These are phyloP conservation scores for Thelonectria rubi DNA, from an alignment of 2,329 filamentous ascomycete species.

Conservation along the genomic window DNA sequence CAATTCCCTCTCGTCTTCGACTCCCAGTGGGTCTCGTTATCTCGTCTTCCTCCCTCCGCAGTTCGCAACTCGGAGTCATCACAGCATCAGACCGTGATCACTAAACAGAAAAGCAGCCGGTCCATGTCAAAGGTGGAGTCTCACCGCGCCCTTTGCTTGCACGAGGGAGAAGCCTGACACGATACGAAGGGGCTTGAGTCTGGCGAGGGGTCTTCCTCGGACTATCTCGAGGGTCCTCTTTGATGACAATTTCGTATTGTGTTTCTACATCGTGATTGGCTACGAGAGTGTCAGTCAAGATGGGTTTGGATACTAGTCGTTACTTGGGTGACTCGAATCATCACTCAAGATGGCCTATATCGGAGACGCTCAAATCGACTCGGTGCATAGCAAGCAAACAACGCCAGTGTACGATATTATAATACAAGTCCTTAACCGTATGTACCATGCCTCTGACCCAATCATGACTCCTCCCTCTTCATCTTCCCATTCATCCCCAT, in stretches of 20 bases:
- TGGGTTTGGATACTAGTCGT: too few relatives aligned
- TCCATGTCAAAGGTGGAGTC: neutral
- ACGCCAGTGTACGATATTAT: neutral
- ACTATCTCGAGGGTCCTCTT: too few relatives aligned
- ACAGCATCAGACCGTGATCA: neutral
- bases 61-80: neutral
- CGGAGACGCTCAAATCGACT: too few relatives aligned
- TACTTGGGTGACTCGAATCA: too few relatives aligned
- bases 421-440: neutral
- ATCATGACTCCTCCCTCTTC: conserved; percentile 13
- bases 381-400: too few relatives aligned
- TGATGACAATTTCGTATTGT: too few relatives aligned
- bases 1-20: neutral
- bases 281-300: too few relatives aligned
- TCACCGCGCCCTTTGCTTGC: neutral
- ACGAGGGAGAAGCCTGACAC: neutral
- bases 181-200: too few relatives aligned
- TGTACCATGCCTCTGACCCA: neutral
- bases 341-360: too few relatives aligned
- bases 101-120: neutral
- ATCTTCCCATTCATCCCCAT: conserved; percentile 27
- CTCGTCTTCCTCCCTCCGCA: neutral
- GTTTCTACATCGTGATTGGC: too few relatives aligned
- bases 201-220: too few relatives aligned
- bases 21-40: neutral